Evolutionary conservation across 2,329 filamentous ascomycete species (phyloP).

Genomic region (Raffaelea ambrosiae): DNA sequence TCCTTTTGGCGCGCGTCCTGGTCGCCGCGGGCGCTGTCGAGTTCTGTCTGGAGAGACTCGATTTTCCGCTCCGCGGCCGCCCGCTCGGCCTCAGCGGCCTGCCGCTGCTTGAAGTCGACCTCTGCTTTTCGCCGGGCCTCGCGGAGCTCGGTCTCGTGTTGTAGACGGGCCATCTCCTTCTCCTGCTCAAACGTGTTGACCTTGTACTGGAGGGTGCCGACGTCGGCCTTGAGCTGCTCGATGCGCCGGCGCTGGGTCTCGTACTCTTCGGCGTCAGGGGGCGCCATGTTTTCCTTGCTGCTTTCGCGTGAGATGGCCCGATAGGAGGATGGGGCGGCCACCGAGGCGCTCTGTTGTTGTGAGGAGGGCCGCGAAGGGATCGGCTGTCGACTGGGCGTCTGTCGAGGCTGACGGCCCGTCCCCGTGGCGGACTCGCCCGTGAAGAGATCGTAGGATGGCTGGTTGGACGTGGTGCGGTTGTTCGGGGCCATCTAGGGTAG

Average conservation of each 20-base stretch:
- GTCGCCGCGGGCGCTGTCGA: conserved; percentile 41
- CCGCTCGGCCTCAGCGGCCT: conserved; percentile 49
- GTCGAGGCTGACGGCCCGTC: conserved; percentile 1
- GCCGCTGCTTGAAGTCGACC: conserved; percentile 65
- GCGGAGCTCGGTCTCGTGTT: conserved; percentile 76
- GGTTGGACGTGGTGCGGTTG: conserved; percentile 14
- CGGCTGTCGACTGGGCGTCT: not conserved
- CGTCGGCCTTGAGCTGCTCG: conserved; percentile 80
- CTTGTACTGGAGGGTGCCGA: conserved; percentile 82
- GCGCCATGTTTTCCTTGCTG: conserved; percentile 51
- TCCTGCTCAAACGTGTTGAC: conserved; percentile 83
- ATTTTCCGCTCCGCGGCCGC: conserved; percentile 40
- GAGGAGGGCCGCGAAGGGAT: conserved; percentile 12
- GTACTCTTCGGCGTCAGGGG: conserved; percentile 49
- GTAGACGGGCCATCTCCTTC: conserved; percentile 67
- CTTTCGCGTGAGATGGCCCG: conserved; percentile 45
- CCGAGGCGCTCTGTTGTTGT: conserved; percentile 11
- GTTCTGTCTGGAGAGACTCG: conserved; percentile 41
- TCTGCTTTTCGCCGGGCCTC: conserved; percentile 76
- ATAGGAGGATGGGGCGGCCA: conserved; percentile 20
- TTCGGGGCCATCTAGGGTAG: too few species aligned
- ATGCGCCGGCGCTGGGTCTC: conserved; percentile 47
- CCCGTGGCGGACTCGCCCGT: conserved; percentile 20
- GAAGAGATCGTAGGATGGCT: conserved; percentile 30
- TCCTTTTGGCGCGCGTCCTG: conserved; percentile 51